phyloP scores from a whole-genome alignment of 1,284 basidiomycete species.

The Fomitopsis pinicola region DNA sequence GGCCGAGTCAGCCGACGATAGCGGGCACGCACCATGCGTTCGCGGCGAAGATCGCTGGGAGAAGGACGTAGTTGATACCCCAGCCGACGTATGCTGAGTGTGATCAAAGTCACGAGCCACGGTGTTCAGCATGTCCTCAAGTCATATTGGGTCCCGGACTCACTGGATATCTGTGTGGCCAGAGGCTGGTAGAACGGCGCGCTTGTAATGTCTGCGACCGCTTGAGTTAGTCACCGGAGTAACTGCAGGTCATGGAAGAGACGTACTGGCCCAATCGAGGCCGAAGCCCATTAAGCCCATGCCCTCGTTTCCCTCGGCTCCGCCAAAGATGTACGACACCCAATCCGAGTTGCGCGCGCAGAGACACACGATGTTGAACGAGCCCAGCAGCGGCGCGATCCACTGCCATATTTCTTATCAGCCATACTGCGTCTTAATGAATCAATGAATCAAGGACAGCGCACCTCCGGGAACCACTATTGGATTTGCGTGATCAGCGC shows the following conservation, averaged over 20 bases:
- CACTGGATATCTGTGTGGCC: conserved; percentile 7
- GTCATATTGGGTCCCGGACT: neutral
- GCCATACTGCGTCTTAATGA: neutral
- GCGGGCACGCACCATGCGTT: conserved; percentile 2
- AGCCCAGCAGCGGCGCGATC: conserved; percentile 10
- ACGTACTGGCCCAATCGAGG: conserved; percentile 40
- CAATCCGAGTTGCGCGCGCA: conserved; percentile 7
- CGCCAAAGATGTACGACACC: conserved; percentile 44
- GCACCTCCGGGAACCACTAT: conserved; percentile 10
- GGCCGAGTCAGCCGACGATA: neutral
- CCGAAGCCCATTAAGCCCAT: conserved; percentile 43
- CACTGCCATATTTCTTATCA: neutral
- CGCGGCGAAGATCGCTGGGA: conserved; percentile 5
- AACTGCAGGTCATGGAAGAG: neutral
- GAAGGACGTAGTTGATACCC: conserved; percentile 9
- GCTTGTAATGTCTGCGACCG: conserved; percentile 5
- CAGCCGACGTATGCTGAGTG: conserved; percentile 4
- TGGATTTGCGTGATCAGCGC: neutral
- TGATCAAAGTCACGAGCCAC: neutral
- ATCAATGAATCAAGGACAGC: neutral
- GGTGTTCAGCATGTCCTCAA: neutral
- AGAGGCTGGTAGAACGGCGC: conserved; percentile 9
- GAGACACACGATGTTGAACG: conserved; percentile 11
- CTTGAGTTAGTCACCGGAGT: neutral
- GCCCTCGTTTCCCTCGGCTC: conserved; percentile 37